A percentile compares a stretch with the other conserved stretches of the same genome.
Conservation (phyloP, 2,329 filamentous ascomycete genomes). For the Pyricularia pennisetigena region DNA sequence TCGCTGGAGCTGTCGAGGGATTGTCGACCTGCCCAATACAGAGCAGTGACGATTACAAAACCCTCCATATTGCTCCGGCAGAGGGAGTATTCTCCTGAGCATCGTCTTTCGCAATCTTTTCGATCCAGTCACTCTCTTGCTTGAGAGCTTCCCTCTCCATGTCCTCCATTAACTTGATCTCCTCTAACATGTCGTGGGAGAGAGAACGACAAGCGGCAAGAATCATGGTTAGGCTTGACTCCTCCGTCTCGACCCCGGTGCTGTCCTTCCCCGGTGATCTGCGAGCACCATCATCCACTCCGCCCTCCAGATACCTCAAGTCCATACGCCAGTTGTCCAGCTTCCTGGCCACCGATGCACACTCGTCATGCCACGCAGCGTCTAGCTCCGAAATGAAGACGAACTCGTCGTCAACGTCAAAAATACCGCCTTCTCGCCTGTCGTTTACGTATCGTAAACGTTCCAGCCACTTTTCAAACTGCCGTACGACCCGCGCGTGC, state of each 20-base stretch:
- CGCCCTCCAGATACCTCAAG: conserved; percentile 29
- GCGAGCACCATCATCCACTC: conserved; percentile 7
- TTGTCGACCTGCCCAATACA: background rate
- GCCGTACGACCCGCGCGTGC: conserved; percentile 42
- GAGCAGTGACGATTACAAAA: conserved; percentile 13
- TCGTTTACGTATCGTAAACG: conserved; percentile 1
- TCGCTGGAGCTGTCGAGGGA: background rate
- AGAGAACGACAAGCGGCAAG: conserved; percentile 37
- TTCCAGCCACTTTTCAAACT: conserved; percentile 37
- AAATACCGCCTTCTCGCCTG: conserved; percentile 9
- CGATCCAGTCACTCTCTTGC: conserved; percentile 50
- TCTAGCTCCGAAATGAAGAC: conserved; percentile 48
- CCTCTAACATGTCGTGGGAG: conserved; percentile 49
- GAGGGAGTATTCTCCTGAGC: conserved; percentile 18
- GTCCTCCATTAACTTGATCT: conserved; percentile 50
- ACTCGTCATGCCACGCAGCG: conserved; percentile 48
- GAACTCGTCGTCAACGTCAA: conserved; percentile 13
- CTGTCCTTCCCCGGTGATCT: background rate
- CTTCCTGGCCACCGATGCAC: conserved; percentile 37
- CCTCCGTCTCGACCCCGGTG: conserved; percentile 8
- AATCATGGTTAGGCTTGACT: conserved; percentile 34
- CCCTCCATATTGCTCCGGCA: conserved; percentile 40
- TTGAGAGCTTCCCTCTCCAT: conserved; percentile 48
- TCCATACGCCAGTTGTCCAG: conserved; percentile 44
- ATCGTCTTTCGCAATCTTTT: conserved; percentile 35